phyloP scores from a whole-genome alignment of 371 early-diverging fungal genomes.

The Circinella umbellata region DNA sequence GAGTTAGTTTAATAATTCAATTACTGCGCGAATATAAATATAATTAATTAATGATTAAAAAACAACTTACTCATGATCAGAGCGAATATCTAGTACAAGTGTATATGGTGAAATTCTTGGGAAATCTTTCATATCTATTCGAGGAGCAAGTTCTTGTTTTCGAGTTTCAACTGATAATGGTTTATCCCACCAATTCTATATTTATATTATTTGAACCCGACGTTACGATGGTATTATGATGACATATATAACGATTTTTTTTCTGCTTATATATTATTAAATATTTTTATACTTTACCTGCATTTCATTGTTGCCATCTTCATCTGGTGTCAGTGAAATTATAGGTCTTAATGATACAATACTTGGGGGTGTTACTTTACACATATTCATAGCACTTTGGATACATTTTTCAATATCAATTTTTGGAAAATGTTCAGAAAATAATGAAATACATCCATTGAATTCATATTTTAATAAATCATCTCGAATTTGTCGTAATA shows the following conservation, averaged over 20 bases:
- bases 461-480: slow-evolving; percentile 64
- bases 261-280: background rate
- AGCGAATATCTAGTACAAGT: slow-evolving; percentile 65
- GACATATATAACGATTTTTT: no score
- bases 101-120: slow-evolving; percentile 53
- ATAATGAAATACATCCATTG: slow-evolving; percentile 66
- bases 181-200: slow-evolving; percentile 62
- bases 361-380: slow-evolving; percentile 69
- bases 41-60: no score
- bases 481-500: slow-evolving; percentile 69
- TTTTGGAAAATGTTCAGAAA: slow-evolving; percentile 72
- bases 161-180: slow-evolving; percentile 57
- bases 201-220: no score
- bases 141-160: slow-evolving; percentile 63
- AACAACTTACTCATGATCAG: slow-evolving; percentile 58
- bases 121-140: slow-evolving; percentile 60
- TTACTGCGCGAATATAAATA: no score
- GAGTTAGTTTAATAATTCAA: no score
- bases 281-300: background rate
- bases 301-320: background rate
- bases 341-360: slow-evolving; percentile 27
- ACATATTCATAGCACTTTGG: slow-evolving; percentile 68
- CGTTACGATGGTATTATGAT: no score
- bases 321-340: background rate
- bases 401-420: slow-evolving; percentile 78